phyloP scores from a whole-genome alignment of 2,329 filamentous ascomycete species.

The Sporothrix inflata region DNA sequence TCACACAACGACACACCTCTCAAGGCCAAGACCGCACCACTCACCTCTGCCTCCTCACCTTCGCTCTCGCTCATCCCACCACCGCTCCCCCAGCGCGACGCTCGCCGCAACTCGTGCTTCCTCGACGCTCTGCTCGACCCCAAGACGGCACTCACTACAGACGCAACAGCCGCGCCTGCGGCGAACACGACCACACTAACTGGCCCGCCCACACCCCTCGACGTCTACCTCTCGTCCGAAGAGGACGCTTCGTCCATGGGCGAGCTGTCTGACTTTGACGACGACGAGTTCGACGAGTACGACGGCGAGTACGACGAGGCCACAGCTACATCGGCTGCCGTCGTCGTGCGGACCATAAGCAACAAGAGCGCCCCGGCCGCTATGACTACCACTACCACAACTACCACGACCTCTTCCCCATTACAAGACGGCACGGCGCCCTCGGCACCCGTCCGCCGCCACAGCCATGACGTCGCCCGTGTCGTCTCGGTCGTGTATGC shows the following conservation, averaged over 20 bases:
- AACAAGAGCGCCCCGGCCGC: neutral
- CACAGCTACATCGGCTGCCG: neutral
- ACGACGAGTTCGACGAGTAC: slow-evolving; percentile 51
- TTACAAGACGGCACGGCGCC: neutral
- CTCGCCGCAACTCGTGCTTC: slow-evolving; percentile 53
- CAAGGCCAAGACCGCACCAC: neutral
- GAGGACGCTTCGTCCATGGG: slow-evolving; percentile 66
- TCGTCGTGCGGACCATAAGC: slow-evolving; percentile 13
- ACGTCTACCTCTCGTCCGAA: slow-evolving; percentile 67
- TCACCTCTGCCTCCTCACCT: slow-evolving; percentile 13
- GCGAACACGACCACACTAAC: slow-evolving; percentile 35
- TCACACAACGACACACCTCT: slow-evolving; percentile 1
- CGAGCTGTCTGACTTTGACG: slow-evolving; percentile 54
- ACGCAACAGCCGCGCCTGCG: neutral
- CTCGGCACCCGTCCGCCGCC: slow-evolving; percentile 37
- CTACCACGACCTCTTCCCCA: neutral
- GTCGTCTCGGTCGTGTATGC: slow-evolving; percentile 62
- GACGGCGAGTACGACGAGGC: slow-evolving; percentile 29
- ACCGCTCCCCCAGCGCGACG: slow-evolving; percentile 55
- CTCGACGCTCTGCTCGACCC: slow-evolving; percentile 43
- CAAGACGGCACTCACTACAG: neutral
- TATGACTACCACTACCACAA: neutral
- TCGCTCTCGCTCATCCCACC: slow-evolving; percentile 41
- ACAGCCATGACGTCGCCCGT: slow-evolving; percentile 58
- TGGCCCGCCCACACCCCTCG: slow-evolving; percentile 53